phyloP scores from a whole-genome alignment of 2,329 filamentous ascomycete genomes.

The Calonectria pteridis region DNA sequence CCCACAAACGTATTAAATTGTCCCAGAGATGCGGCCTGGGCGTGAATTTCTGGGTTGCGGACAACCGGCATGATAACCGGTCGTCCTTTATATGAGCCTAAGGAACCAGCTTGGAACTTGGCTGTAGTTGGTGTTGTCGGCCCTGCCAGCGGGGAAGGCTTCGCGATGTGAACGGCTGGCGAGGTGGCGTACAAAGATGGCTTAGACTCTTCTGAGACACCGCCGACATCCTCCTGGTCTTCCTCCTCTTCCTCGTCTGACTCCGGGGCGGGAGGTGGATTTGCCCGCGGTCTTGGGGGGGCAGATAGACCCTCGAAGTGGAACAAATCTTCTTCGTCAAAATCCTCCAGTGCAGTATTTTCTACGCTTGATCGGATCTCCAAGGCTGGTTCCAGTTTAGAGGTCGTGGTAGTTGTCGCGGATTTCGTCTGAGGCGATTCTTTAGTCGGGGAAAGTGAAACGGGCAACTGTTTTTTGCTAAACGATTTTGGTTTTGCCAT shows the following conservation, averaged over 20 bases:
- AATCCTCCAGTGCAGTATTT: conserved; percentile 9
- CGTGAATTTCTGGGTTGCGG: conserved; percentile 61
- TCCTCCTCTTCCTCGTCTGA: conserved; percentile 50
- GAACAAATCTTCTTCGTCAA: conserved; percentile 58
- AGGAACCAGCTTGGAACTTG: conserved; percentile 55
- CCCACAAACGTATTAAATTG: conserved; percentile 65
- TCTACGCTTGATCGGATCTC: conserved; percentile 7
- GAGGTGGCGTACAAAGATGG: conserved; percentile 57
- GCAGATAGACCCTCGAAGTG: conserved; percentile 57
- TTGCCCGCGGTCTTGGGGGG: conserved; percentile 43
- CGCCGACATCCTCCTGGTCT: conserved; percentile 47
- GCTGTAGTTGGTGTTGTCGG: conserved; percentile 49
- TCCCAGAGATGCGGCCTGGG: conserved; percentile 61
- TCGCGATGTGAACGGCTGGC: conserved; percentile 57
- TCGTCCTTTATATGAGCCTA: conserved; percentile 68
- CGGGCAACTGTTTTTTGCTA: conserved; percentile 41
- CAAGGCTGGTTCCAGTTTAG: conserved; percentile 18
- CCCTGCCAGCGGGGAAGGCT: conserved; percentile 41
- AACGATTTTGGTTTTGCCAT: conserved; percentile 53
- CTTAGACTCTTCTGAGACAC: conserved; percentile 44
- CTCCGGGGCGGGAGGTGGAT: conserved; percentile 40
- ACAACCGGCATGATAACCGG: conserved; percentile 66
- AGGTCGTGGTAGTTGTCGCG: conserved; percentile 10
- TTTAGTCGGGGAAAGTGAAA: conserved; percentile 31
- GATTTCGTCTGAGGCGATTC: conserved; percentile 24